Evolutionary conservation across 1,284 basidiomycete genomes (phyloP).

Genomic region (Taiwanofungus camphoratus): DNA sequence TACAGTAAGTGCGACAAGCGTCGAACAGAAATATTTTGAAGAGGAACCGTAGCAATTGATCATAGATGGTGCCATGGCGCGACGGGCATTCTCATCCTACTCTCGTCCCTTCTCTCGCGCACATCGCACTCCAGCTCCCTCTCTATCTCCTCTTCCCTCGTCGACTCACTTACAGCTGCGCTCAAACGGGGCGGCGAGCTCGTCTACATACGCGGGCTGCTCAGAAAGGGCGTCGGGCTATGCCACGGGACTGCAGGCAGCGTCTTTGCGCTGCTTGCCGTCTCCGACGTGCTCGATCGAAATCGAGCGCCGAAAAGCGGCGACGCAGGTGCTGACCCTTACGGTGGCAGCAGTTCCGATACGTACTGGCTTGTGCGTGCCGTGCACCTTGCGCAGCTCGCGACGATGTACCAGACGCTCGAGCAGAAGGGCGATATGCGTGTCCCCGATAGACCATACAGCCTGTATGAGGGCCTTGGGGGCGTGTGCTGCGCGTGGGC

Average conservation of each 20-base stretch:
- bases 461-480: constrained; percentile 48
- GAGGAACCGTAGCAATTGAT: not conserved
- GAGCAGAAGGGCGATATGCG: constrained; percentile 36
- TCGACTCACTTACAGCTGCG: constrained; percentile 25
- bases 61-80: constrained; percentile 55
- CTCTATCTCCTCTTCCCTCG: constrained; percentile 17
- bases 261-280: constrained; percentile 45
- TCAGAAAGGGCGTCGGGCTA: constrained; percentile 49
- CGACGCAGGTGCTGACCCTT: not conserved
- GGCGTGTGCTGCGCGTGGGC: constrained; percentile 55
- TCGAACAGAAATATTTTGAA: not conserved
- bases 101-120: constrained; percentile 34
- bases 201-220: constrained; percentile 43
- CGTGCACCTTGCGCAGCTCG: constrained; percentile 41
- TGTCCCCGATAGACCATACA: constrained; percentile 44
- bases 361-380: constrained; percentile 31
- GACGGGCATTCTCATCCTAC: constrained; percentile 41
- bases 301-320: not conserved
- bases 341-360: no score
- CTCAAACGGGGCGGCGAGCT: constrained; percentile 35
- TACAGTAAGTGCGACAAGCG: constrained; percentile 36
- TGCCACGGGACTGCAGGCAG: constrained; percentile 52
- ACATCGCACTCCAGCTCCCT: constrained; percentile 12
- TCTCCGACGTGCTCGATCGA: constrained; percentile 31
- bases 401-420: constrained; percentile 30